A percentile compares a stretch with the other conserved stretches of the same genome.
These are phyloP conservation scores for Hsuehochloa calcarea DNA, from an alignment of 176 grass and related monocot genomes.

Conservation along the genomic window DNA sequence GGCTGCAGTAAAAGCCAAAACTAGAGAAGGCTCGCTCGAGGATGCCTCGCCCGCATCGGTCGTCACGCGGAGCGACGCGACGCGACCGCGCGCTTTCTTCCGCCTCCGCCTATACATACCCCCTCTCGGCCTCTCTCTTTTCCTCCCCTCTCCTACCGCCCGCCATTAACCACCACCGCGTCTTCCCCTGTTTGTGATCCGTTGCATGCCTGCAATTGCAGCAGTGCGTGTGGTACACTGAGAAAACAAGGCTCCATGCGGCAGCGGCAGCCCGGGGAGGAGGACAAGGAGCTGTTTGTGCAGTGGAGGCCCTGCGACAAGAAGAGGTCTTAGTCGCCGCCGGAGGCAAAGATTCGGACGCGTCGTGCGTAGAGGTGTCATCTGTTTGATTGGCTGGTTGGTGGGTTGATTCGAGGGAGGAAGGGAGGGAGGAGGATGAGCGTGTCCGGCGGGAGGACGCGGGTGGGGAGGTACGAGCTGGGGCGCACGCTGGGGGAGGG, in stretches of 20 bases:
- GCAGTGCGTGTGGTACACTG: not conserved
- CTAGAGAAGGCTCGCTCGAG: not conserved
- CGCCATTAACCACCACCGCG: not conserved
- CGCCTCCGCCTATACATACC: constrained; percentile 27
- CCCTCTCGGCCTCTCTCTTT: not conserved
- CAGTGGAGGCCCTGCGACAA: constrained; percentile 74
- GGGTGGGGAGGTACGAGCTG: constrained; percentile 93
- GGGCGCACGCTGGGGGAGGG: constrained; percentile 88
- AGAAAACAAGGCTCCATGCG: constrained; percentile 38
- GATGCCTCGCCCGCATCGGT: not conserved
- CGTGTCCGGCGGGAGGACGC: constrained; percentile 40
- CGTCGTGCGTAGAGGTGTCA: not conserved
- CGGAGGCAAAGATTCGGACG: not conserved
- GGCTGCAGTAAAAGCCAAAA: not conserved
- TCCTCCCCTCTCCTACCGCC: not conserved
- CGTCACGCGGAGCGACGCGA: constrained; percentile 38
- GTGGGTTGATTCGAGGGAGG: not conserved
- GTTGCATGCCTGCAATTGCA: constrained; percentile 24
- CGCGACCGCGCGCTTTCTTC: not conserved
- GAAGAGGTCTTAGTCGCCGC: constrained; percentile 54
- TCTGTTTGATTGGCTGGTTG: not conserved
- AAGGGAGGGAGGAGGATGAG: constrained; percentile 37
- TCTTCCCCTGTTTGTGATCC: not conserved
- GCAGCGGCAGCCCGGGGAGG: constrained; percentile 47
- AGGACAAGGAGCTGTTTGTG: constrained; percentile 58